These are phyloP conservation scores for Chrysoporthe cubensis DNA, from an alignment of 2,329 filamentous ascomycete species.

Conservation along the genomic window DNA sequence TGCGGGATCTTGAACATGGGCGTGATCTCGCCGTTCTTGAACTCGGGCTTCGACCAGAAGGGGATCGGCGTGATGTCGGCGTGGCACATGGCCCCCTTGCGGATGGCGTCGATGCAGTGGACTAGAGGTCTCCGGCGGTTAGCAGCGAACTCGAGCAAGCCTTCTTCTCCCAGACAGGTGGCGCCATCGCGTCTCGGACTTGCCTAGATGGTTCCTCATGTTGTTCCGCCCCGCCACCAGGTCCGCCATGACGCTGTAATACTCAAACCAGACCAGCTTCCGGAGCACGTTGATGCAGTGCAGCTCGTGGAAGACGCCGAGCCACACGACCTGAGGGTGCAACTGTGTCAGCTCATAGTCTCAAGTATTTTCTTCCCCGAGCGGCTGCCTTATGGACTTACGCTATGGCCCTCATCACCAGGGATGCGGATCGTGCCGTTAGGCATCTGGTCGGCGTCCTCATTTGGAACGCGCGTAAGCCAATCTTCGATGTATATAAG, in stretches of 20 bases:
- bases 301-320: slow-evolving; percentile 23
- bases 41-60: slow-evolving; percentile 19
- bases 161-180: too few species aligned
- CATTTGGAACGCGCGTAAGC: slow-evolving; percentile 14
- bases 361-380: too few species aligned
- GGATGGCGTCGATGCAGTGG: slow-evolving; percentile 21
- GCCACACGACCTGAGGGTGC: slow-evolving; percentile 11
- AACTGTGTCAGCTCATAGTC: neutral
- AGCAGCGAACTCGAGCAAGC: too few species aligned
- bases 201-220: slow-evolving; percentile 20
- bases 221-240: slow-evolving; percentile 17
- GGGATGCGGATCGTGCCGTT: slow-evolving; percentile 18
- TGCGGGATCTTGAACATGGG: slow-evolving; percentile 23
- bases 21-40: slow-evolving; percentile 23
- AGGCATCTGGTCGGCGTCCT: slow-evolving; percentile 9
- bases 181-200: neutral
- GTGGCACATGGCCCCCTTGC: slow-evolving; percentile 21
- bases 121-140: neutral
- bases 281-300: slow-evolving; percentile 20
- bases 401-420: slow-evolving; percentile 16
- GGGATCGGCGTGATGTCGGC: slow-evolving; percentile 20
- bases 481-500: slow-evolving; percentile 4
- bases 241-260: slow-evolving; percentile 22
- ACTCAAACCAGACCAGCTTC: slow-evolving; percentile 21
- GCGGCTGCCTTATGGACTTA: neutral